Evolutionary conservation across 768 basidiomycete species (phyloP), one percentile per base, ranked within the genome.

Genomic region (Pleurotus citrinopileatus): DNA sequence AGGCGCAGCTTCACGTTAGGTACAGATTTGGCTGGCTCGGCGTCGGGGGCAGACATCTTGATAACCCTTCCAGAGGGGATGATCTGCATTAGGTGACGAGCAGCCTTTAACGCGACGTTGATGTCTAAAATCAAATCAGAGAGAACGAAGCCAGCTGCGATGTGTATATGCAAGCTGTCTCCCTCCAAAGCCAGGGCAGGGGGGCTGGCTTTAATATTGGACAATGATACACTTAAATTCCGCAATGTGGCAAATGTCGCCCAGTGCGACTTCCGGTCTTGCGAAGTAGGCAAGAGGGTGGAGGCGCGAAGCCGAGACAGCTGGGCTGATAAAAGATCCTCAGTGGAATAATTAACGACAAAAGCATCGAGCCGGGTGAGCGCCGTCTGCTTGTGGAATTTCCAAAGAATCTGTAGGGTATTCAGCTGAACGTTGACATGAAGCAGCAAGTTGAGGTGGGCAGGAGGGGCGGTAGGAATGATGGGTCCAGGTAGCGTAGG

Each of bases 71-170:
- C 82, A 4, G 72, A 65, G 36, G 73, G 65, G 40, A 85, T 76
- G 60, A 87, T 81, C 23, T 72, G 72, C 8, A 74, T 57, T 6
- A 97, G 74, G 61, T 95, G 89, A 57, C 84, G 86, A 42, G 84
- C 60, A 1, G 84, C 80, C 69, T 98, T 98, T 59, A 84, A 60
- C 5, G 86, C 77, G 47, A 91, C 73, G 45, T 73, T 80, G 55
- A 80, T 63, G 64, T 92, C 91, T 46, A 89, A 77, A 42, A 94
- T 77, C 46, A 97, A 73, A 26, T 91, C 84, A 3, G 89, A 80
- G 37, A 94, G 68, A 37, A 89, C 69, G 65, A 87, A 96, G 10
- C 84, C 82, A 63, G 81, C 81, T 1, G 95, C 94, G 29, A 98
- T 85, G 17, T 84, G 83, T n/a, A 97, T 62, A 20, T 83, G 83